Conservation (phyloP, 2,329 filamentous ascomycete genomes). For the Mycogone perniciosa region DNA sequence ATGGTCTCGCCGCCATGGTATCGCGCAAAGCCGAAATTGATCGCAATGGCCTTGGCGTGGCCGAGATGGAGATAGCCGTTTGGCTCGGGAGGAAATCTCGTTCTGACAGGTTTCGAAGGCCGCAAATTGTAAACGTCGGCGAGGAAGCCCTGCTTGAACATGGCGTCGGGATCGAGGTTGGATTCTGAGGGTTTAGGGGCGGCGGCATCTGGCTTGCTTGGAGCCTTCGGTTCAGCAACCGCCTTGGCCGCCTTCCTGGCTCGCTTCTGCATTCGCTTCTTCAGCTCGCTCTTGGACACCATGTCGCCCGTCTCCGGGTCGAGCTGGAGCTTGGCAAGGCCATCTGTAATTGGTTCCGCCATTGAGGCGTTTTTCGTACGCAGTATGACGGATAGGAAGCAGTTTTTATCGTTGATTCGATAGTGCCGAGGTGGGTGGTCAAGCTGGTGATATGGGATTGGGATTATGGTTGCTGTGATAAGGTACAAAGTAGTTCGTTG, state of each 20-base stretch:
- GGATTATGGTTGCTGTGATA: too few species aligned
- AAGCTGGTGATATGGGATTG: too few species aligned
- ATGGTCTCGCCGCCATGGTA: constrained; percentile 65
- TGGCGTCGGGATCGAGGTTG: constrained; percentile 51
- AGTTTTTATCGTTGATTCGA: too few species aligned
- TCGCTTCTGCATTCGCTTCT: constrained; percentile 53
- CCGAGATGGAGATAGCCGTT: constrained; percentile 93
- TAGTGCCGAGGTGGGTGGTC: too few species aligned
- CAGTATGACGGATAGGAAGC: too few species aligned
- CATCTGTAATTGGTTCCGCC: constrained; percentile 9
- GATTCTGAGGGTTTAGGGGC: constrained; percentile 31
- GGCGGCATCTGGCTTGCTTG: constrained; percentile 17
- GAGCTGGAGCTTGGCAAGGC: constrained; percentile 47
- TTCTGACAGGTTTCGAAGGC: constrained; percentile 55
- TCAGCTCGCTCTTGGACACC: constrained; percentile 58
- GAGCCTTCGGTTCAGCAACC: constrained; percentile 33
- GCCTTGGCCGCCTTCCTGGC: constrained; percentile 51
- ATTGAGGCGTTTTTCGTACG: not conserved
- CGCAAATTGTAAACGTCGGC: constrained; percentile 64
- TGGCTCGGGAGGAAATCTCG: constrained; percentile 77
- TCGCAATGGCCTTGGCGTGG: constrained; percentile 89
- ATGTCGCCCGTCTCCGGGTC: constrained; percentile 61
- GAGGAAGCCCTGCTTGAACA: constrained; percentile 77
- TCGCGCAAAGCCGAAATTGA: constrained; percentile 93
- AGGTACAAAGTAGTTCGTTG: too few species aligned